phyloP scores from a whole-genome alignment of 116 monocot species.

The Zostera marina region DNA sequence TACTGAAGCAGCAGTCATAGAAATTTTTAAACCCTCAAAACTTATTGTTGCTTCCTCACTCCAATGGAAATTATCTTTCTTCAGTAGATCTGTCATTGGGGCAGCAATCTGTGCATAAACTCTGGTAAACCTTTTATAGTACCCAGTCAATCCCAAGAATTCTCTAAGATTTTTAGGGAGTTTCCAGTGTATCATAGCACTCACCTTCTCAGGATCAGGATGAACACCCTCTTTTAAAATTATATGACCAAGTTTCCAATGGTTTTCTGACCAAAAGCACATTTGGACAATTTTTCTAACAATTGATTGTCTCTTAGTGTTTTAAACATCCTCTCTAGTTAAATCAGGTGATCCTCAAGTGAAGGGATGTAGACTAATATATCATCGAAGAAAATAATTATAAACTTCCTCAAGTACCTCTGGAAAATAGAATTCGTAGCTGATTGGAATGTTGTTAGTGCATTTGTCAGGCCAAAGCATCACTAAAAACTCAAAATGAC shows the following conservation, averaged over 20 bases:
- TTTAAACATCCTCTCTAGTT: background rate
- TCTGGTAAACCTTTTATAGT: background rate
- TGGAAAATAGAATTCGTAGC: too few relatives aligned
- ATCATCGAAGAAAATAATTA: background rate
- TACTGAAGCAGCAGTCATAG: background rate
- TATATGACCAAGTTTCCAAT: background rate
- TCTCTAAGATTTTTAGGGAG: background rate
- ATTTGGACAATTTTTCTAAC: background rate
- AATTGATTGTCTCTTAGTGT: background rate
- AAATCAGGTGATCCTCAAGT: background rate
- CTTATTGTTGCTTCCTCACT: background rate
- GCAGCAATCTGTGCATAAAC: background rate
- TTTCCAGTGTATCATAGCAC: background rate
- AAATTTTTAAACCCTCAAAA: background rate
- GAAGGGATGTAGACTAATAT: background rate
- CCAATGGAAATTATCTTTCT: slow-evolving; percentile 1
- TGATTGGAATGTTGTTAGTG: background rate
- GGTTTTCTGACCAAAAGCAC: background rate
- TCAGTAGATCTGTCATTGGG: background rate
- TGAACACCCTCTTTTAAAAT: background rate
- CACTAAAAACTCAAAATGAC: background rate
- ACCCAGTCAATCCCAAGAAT: background rate
- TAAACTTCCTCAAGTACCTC: too few relatives aligned
- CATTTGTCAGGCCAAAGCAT: background rate
- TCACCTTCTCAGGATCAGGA: background rate